Evolutionary conservation across 1,284 basidiomycete species (phyloP).

Genomic region (Trichosporon coremiiforme): DNA sequence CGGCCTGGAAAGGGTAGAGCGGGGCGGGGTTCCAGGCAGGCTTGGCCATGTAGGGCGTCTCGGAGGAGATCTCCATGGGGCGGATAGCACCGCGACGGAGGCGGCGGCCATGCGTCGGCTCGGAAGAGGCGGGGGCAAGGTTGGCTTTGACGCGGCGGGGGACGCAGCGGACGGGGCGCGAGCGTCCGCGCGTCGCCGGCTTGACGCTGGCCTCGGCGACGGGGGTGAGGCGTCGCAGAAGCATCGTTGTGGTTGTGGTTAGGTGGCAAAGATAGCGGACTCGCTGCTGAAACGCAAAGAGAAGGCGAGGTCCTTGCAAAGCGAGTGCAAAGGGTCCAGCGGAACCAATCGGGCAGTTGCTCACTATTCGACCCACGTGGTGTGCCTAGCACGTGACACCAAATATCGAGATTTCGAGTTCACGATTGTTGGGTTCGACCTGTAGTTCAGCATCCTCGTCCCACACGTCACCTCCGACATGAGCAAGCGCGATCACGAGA

Average conservation of each 20-base stretch:
- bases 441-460: background rate
- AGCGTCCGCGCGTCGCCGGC: slow-evolving; percentile 28
- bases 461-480: slow-evolving; percentile 28
- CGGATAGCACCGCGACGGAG: slow-evolving; percentile 27
- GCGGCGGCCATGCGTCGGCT: slow-evolving; percentile 28
- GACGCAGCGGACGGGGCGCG: slow-evolving; percentile 28
- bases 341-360: slow-evolving; percentile 3
- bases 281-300: slow-evolving; percentile 18
- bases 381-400: background rate
- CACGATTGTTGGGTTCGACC: slow-evolving; percentile 15
- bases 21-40: slow-evolving; percentile 19
- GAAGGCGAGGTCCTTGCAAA: background rate
- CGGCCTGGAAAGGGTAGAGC: slow-evolving; percentile 32
- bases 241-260: slow-evolving; percentile 32
- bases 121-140: slow-evolving; percentile 5
- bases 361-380: slow-evolving; percentile 12
- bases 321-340: slow-evolving; percentile 17
- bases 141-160: slow-evolving; percentile 21
- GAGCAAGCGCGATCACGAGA: slow-evolving; percentile 45
- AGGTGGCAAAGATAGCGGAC: slow-evolving; percentile 21
- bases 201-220: slow-evolving; percentile 21
- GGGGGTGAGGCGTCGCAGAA: slow-evolving; percentile 42
- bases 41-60: slow-evolving; percentile 20
- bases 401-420: slow-evolving; percentile 16
- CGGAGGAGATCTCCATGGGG: slow-evolving; percentile 28